A percentile compares a stretch with the other conserved stretches of the same genome.
These are phyloP conservation scores for Butyriboletus loyo DNA, from an alignment of 768 basidiomycete species.

Conservation along the genomic window DNA sequence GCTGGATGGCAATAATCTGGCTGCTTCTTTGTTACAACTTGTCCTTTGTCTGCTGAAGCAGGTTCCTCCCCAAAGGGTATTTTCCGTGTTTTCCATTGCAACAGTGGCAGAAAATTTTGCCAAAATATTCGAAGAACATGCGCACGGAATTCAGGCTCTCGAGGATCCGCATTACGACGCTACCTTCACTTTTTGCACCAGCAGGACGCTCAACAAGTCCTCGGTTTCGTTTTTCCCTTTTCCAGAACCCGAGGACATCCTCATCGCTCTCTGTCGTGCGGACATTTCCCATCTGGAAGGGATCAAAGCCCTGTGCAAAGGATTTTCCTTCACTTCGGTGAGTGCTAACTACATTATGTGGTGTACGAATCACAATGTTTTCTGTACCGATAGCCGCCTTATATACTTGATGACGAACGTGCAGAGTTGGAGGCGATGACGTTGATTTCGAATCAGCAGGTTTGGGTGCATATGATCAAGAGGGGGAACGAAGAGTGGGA, in stretches of 20 bases:
- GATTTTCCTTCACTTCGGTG: conserved; percentile 60
- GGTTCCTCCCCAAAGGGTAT: conserved; percentile 45
- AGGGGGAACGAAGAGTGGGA: conserved; percentile 25
- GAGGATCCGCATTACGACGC: conserved; percentile 60
- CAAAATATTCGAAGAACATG: conserved; percentile 41
- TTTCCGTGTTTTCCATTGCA: conserved; percentile 63
- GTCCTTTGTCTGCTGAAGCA: conserved; percentile 36
- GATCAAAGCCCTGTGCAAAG: conserved; percentile 48
- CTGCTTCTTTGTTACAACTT: conserved; percentile 41
- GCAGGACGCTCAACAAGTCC: conserved; percentile 33
- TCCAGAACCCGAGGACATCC: conserved; percentile 9
- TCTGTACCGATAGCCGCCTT: conserved; percentile 47
- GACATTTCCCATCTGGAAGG: conserved; percentile 25
- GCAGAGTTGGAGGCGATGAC: conserved; percentile 51
- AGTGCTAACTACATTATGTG: conserved; percentile 18
- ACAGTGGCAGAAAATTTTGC: conserved; percentile 46
- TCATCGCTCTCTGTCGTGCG: conserved; percentile 35
- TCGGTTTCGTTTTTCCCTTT: neutral
- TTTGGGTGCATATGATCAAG: conserved; percentile 62
- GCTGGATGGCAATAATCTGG: conserved; percentile 26
- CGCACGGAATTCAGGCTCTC: conserved; percentile 22
- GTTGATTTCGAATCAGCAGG: conserved; percentile 44
- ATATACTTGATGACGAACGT: conserved; percentile 39
- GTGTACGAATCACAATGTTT: neutral
- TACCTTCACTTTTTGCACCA: conserved; percentile 54